Evolutionary conservation across 2,329 filamentous ascomycete species (phyloP).

Genomic region (Geosmithia flava): DNA sequence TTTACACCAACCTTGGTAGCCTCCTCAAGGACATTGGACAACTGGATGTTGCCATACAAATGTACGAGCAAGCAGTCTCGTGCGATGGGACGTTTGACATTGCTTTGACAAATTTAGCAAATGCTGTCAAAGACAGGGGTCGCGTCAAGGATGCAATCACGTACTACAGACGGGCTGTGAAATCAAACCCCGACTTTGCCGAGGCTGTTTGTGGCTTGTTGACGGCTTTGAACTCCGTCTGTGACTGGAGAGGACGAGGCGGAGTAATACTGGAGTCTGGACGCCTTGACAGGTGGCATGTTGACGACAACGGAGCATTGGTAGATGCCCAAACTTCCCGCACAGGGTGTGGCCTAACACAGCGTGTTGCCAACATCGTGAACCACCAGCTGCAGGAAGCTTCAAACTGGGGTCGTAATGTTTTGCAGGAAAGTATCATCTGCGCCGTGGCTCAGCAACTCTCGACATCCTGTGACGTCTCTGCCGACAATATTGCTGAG

Average conservation of each 20-base stretch:
- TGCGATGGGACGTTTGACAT: constrained; percentile 97
- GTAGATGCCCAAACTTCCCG: constrained; percentile 54
- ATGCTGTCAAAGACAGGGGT: constrained; percentile 94
- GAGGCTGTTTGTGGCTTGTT: constrained; percentile 94
- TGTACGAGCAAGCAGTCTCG: constrained; percentile 90
- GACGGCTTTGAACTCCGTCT: constrained; percentile 92
- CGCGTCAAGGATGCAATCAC: constrained; percentile 81
- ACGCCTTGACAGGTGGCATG: constrained; percentile 81
- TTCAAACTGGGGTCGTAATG: constrained; percentile 70
- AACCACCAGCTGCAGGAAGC: constrained; percentile 78
- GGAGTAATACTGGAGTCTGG: constrained; percentile 67
- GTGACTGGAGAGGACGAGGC: constrained; percentile 83
- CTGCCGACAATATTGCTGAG: constrained; percentile 20
- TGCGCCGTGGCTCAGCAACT: constrained; percentile 26
- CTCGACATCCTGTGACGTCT: constrained; percentile 28
- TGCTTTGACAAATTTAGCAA: constrained; percentile 88
- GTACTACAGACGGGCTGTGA: constrained; percentile 84
- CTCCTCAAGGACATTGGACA: constrained; percentile 94
- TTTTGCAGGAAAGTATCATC: constrained; percentile 45
- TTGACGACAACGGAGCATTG: constrained; percentile 73
- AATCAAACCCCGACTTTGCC: constrained; percentile 87
- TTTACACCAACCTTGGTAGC: constrained; percentile 94
- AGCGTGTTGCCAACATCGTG: constrained; percentile 83
- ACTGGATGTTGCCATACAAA: constrained; percentile 78
- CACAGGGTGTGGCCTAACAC: constrained; percentile 67